Evolutionary conservation across 495 filamentous ascomycete species (phyloP).

Genomic region (Darksidea phi): DNA sequence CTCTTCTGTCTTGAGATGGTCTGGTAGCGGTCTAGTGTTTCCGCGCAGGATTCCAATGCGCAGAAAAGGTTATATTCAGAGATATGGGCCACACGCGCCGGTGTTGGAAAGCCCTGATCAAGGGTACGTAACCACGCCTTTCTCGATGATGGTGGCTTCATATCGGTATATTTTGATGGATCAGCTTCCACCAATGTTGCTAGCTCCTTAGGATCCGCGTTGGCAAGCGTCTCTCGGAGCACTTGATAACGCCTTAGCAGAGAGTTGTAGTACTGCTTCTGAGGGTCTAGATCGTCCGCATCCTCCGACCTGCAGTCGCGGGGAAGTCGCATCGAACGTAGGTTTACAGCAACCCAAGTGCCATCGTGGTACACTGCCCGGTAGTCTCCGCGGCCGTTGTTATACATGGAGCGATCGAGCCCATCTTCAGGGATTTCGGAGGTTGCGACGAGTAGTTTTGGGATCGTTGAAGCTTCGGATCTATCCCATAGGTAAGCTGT

Average conservation of each 20-base stretch:
- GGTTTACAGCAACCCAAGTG: slow-evolving; percentile 57
- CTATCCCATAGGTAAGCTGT: slow-evolving; percentile 22
- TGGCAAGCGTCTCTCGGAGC: slow-evolving; percentile 51
- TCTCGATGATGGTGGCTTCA: slow-evolving; percentile 47
- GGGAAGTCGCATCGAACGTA: neutral
- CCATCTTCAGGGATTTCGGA: slow-evolving; percentile 17
- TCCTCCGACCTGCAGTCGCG: neutral
- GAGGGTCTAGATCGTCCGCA: slow-evolving; percentile 40
- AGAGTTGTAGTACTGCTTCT: slow-evolving; percentile 61
- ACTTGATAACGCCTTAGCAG: slow-evolving; percentile 60
- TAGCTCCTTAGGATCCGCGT: neutral
- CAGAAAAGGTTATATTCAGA: slow-evolving; percentile 59
- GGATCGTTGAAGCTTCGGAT: slow-evolving; percentile 23
- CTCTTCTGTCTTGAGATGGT: slow-evolving; percentile 52
- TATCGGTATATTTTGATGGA: slow-evolving; percentile 38
- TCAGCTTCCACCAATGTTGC: neutral
- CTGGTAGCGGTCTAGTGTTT: slow-evolving; percentile 50
- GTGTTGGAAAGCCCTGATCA: slow-evolving; percentile 58
- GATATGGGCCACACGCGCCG: slow-evolving; percentile 68
- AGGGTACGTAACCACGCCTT: slow-evolving; percentile 53
- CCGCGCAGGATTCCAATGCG: slow-evolving; percentile 47
- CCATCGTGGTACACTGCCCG: slow-evolving; percentile 68
- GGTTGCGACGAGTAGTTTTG: slow-evolving; percentile 18
- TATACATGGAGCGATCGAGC: slow-evolving; percentile 31
- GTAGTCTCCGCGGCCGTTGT: slow-evolving; percentile 45